Evolutionary conservation across 2,329 filamentous ascomycete genomes (phyloP).

Genomic region (Xylariaceae sp.): DNA sequence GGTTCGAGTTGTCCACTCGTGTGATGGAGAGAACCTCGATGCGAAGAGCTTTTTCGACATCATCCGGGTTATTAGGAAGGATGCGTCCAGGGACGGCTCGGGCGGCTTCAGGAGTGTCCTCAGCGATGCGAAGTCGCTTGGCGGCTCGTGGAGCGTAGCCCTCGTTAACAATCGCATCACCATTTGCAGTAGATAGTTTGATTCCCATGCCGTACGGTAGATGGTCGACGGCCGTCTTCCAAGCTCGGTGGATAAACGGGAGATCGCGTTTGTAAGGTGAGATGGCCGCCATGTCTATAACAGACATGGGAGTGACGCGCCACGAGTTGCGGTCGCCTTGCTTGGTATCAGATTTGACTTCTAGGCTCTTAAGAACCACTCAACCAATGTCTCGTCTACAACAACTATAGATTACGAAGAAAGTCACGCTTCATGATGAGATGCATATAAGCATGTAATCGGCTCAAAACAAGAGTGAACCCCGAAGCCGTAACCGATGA

Average conservation of each 20-base stretch:
- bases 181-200: constrained; percentile 38
- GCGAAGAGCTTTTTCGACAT: constrained; percentile 43
- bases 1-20: constrained; percentile 44
- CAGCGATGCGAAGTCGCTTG: constrained; percentile 50
- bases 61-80: constrained; percentile 23
- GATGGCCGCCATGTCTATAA: constrained; percentile 46
- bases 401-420: constrained; percentile 26
- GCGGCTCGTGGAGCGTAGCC: constrained; percentile 39
- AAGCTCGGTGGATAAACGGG: constrained; percentile 54
- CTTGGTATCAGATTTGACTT: constrained; percentile 15
- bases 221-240: constrained; percentile 45
- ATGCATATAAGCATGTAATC: constrained; percentile 5
- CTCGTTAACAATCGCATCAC: constrained; percentile 37
- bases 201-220: constrained; percentile 44
- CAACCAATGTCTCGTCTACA: constrained; percentile 17
- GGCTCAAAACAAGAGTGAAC: not conserved
- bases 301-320: constrained; percentile 35
- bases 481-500: not conserved
- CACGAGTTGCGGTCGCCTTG: constrained; percentile 28
- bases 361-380: constrained; percentile 1
- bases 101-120: constrained; percentile 36
- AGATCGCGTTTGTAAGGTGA: constrained; percentile 45
- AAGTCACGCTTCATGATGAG: constrained; percentile 23
- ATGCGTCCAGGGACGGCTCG: constrained; percentile 24
- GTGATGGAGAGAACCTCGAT: constrained; percentile 52